Percentiles rank a stretch among this genome's conserved stretches.
Conservation (phyloP, 164 flowering plant species). For the Piper betle region DNA sequence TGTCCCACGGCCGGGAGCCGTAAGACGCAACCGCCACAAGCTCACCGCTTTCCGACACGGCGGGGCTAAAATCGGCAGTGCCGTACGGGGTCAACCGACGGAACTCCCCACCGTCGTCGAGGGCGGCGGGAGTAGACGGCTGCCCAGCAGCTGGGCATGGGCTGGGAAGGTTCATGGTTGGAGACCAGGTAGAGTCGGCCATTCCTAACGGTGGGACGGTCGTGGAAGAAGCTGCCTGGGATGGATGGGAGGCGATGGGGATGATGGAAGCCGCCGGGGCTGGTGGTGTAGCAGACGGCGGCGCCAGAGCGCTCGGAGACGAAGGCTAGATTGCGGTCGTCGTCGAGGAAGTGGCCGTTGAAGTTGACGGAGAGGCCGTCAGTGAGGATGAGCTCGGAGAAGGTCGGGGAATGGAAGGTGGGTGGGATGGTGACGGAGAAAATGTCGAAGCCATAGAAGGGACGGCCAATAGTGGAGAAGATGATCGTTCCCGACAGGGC, state of each 20-base stretch:
- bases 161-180: constrained; percentile 52
- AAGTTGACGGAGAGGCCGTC: constrained; percentile 67
- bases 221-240: constrained; percentile 44
- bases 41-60: constrained; percentile 46
- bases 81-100: constrained; percentile 48
- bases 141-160: constrained; percentile 44
- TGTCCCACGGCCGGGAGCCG: constrained; percentile 53
- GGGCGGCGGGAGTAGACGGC: constrained; percentile 43
- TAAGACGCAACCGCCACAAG: constrained; percentile 73
- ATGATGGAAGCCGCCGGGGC: constrained; percentile 5
- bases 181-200: constrained; percentile 46
- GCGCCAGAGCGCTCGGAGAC: constrained; percentile 62
- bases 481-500: constrained; percentile 30
- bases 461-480: constrained; percentile 51
- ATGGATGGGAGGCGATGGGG: constrained; percentile 23
- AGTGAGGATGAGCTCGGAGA: constrained; percentile 40
- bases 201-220: constrained; percentile 49
- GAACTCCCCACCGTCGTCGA: neutral
- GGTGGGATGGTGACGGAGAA: constrained; percentile 24
- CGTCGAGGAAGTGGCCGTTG: constrained; percentile 57
- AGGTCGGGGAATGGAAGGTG: neutral
- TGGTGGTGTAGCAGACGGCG: constrained; percentile 27
- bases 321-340: constrained; percentile 29
- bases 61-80: constrained; percentile 64
- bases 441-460: constrained; percentile 65